Conservation (phyloP, 2,329 filamentous ascomycete genomes). For the Falciphora oryzae region DNA sequence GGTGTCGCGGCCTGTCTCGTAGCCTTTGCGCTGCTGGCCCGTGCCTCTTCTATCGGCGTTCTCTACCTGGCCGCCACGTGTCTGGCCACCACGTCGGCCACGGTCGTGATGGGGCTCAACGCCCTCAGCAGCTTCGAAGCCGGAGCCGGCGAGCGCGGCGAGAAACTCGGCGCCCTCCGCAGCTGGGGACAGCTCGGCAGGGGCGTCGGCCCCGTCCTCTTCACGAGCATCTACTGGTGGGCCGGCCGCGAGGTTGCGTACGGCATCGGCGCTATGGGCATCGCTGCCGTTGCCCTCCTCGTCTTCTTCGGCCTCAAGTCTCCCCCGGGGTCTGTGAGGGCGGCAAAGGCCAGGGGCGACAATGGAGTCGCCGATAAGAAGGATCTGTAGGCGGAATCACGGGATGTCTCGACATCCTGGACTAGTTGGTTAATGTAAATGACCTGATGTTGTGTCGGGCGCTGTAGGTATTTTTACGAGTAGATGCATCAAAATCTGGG, state of each 20-base stretch:
- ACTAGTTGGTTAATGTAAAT: not conserved
- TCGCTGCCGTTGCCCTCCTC: slow-evolving; percentile 64
- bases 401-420: not conserved
- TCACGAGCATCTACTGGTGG: slow-evolving; percentile 98
- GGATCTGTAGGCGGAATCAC: slow-evolving; percentile 4
- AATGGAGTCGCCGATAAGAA: slow-evolving; percentile 13
- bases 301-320: slow-evolving; percentile 68
- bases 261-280: slow-evolving; percentile 70
- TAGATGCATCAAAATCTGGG: not conserved
- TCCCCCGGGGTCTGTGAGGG: slow-evolving; percentile 37
- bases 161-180: slow-evolving; percentile 78
- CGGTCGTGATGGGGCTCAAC: slow-evolving; percentile 90
- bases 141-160: slow-evolving; percentile 69
- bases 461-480: not conserved
- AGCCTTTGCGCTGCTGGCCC: slow-evolving; percentile 75
- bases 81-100: slow-evolving; percentile 84
- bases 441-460: not conserved
- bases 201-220: slow-evolving; percentile 79
- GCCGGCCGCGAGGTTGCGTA: slow-evolving; percentile 85
- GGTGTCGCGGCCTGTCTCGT: slow-evolving; percentile 72
- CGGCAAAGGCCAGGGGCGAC: slow-evolving; percentile 10
- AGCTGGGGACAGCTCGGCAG: slow-evolving; percentile 81
- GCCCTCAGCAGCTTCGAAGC: slow-evolving; percentile 90
- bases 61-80: slow-evolving; percentile 80
- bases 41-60: slow-evolving; percentile 58